Base-by-base conservation (phyloP, 2,329 filamentous ascomycete species). In the Aschersonia sp. region DNA sequence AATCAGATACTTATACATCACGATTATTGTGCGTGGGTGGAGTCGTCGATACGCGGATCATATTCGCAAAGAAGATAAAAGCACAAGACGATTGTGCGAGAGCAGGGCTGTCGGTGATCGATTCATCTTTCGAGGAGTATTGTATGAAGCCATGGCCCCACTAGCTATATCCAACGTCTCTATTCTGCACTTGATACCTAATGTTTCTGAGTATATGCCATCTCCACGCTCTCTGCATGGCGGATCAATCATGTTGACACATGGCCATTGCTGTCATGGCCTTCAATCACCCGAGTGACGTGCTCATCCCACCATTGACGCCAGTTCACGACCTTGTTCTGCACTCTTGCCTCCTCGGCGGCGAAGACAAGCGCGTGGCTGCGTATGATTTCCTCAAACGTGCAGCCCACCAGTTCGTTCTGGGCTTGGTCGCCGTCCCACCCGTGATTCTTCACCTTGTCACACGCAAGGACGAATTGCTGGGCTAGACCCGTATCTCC, bases 301-400 rank as follows among this genome's bases (percentile, higher is more conserved):
- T 60, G 54, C 7, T 56, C 51, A 7, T 66, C 64, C 87, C 87
- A 95, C 86, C 87, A 95, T 44, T 73, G 64, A 42, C 67, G 66
- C 81, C 86, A 96, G 54, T 83, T 73, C 4, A 97, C 66, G 6
- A 92, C 81, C 59, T 75, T 80, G 58, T 75, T 78, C 46, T 74
- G 72, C 45, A 69, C 71, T 57, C 90, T 76, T 5, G 90, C 87
- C 57, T 94, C 85, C 65, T 97, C 92, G 0, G 90, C 92, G 30
- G 87, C 89, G 69, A 96, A 98, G 0, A 96, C 90, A 65, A 92
- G 77, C 2, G 85, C 89, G 66, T 97, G 92, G 58, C 87, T 94
- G 45, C 84, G 74, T n/a, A 97, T 74, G 1, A 84, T 79, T 59
- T 97, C 92, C 49, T 95, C 87, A 6, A 95, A 67, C 10, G 83